A percentile compares a stretch with the other conserved stretches of the same genome.
phyloP scores from a whole-genome alignment of 257 asterid genomes.

The Anisodus acutangulus region DNA sequence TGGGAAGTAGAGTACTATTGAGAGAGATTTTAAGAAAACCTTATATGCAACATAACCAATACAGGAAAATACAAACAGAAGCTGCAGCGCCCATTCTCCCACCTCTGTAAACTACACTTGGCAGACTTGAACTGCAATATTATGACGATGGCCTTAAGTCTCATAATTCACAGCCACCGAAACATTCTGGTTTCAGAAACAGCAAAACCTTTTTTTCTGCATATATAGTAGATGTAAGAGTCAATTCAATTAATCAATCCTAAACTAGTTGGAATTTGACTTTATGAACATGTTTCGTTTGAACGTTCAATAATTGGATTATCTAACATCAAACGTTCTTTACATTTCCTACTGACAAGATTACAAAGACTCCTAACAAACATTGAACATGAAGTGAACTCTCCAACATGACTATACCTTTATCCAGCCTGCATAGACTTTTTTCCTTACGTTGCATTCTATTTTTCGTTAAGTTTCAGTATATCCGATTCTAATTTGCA shows the following conservation, averaged over 20 bases:
- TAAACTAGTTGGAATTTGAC: not conserved
- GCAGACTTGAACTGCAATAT: not conserved
- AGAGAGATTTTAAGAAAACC: constrained; percentile 7
- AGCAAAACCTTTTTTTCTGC: constrained; percentile 52
- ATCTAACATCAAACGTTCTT: not conserved
- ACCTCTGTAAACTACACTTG: not conserved
- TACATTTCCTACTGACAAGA: not conserved
- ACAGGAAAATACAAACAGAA: constrained; percentile 14
- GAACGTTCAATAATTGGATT: not conserved
- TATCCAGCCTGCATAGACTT: not conserved
- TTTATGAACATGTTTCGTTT: not conserved
- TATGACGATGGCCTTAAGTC: constrained; percentile 15
- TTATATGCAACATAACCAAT: constrained; percentile 25
- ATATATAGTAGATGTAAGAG: not conserved
- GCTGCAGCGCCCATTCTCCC: constrained; percentile 18
- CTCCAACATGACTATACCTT: not conserved
- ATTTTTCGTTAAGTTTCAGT: not conserved
- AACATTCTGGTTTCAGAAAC: constrained; percentile 38
- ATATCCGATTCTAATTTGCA: not conserved
- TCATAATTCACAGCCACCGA: constrained; percentile 16
- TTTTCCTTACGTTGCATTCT: not conserved
- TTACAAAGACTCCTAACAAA: not conserved
- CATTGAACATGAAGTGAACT: not conserved
- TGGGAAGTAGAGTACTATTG: constrained; percentile 11
- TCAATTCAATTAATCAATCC: not conserved